Conservation (phyloP, 768 basidiomycete species). For the Suillus plorans region DNA sequence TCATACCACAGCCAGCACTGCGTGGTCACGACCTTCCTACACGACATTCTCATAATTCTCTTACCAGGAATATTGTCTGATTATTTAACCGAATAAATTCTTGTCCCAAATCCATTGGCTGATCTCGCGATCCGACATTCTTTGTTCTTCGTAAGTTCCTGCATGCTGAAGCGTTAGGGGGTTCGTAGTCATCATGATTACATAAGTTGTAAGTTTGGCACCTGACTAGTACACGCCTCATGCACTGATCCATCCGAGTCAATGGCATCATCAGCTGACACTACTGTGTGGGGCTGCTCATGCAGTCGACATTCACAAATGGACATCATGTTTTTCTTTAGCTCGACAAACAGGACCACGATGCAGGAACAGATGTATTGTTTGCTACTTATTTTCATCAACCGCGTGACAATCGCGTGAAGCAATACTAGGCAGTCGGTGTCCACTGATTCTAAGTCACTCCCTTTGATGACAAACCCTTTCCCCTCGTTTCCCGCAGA, state of each 20-base stretch:
- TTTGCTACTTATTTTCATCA: not conserved
- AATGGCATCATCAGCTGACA: too few relatives aligned
- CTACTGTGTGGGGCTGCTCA: not conserved
- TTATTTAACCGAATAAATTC: constrained; percentile 15
- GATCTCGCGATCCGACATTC: not conserved
- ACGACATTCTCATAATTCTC: constrained; percentile 23
- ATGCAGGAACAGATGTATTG: not conserved
- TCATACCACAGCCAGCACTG: not conserved
- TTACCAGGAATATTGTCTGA: constrained; percentile 11
- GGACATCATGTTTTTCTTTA: not conserved
- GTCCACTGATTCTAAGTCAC: too few relatives aligned
- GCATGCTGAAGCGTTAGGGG: not conserved
- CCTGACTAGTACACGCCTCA: too few relatives aligned
- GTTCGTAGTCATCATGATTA: not conserved
- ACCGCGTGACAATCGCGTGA: too few relatives aligned
- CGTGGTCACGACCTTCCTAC: not conserved
- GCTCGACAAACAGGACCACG: not conserved
- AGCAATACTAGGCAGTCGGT: not conserved
- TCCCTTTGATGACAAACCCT: not conserved
- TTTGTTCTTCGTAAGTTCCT: not conserved
- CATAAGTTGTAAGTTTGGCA: not conserved
- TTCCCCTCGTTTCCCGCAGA: not conserved
- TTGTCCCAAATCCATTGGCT: not conserved
- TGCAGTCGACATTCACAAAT: not conserved
- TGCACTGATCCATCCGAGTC: too few relatives aligned